Evolutionary conservation across 2,329 filamentous ascomycete genomes (phyloP).

Genomic region (Aspergillus tamarii): DNA sequence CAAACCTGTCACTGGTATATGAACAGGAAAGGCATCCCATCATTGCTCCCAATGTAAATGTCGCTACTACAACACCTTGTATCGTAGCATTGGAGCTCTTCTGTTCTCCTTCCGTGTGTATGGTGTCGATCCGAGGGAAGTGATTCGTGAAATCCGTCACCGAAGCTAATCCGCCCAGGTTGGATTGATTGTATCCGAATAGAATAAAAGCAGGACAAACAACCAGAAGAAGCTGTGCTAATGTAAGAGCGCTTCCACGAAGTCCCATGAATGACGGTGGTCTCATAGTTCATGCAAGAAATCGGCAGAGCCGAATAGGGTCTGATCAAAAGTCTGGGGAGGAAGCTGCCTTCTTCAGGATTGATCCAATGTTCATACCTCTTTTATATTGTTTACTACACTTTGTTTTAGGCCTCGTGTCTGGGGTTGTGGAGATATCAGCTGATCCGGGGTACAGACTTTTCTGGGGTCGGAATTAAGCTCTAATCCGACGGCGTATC

Average conservation of each 20-base stretch:
- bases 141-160: constrained; percentile 38
- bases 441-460: background rate
- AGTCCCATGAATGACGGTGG: background rate
- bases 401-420: background rate
- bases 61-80: constrained; percentile 31
- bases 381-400: background rate
- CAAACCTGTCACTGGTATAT: constrained; percentile 50
- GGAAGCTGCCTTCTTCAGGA: background rate
- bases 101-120: constrained; percentile 43
- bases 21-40: constrained; percentile 51
- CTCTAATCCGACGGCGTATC: background rate
- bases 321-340: background rate
- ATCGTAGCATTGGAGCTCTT: constrained; percentile 50
- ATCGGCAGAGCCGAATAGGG: too few species aligned
- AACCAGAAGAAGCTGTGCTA: constrained; percentile 14
- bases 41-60: constrained; percentile 51
- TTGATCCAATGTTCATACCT: background rate
- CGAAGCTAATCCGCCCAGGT: constrained; percentile 30
- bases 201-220: constrained; percentile 47
- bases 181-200: constrained; percentile 58
- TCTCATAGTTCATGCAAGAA: background rate
- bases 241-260: constrained; percentile 3
- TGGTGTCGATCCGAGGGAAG: constrained; percentile 55
- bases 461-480: background rate
- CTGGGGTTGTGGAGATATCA: background rate